These are phyloP conservation scores for Trametes sanguinea DNA, from an alignment of 768 basidiomycete genomes.

Conservation along the genomic window DNA sequence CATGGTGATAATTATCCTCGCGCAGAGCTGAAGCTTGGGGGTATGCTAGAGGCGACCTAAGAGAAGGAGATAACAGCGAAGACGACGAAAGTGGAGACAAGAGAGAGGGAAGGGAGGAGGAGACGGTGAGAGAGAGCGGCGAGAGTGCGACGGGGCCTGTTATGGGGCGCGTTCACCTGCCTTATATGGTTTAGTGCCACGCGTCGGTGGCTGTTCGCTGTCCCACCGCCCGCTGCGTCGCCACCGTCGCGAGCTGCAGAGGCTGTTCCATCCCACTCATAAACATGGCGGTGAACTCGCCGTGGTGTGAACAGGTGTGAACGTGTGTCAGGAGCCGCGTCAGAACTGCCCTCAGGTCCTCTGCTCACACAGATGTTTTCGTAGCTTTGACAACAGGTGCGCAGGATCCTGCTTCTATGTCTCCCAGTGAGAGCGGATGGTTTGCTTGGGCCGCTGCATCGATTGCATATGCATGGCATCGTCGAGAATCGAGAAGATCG, in stretches of 20 bases:
- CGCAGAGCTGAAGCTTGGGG: not conserved
- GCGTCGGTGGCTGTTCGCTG: conserved; percentile 15
- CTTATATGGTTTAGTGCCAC: conserved; percentile 1
- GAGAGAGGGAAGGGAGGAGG: not conserved
- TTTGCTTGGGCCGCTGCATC: too few relatives aligned
- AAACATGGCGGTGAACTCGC: conserved; percentile 6
- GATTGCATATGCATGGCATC: too few relatives aligned
- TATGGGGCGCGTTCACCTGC: conserved; percentile 8
- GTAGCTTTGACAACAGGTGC: too few relatives aligned
- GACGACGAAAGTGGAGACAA: not conserved
- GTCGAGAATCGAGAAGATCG: too few relatives aligned
- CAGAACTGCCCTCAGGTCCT: too few relatives aligned
- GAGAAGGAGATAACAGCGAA: not conserved
- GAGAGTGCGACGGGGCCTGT: conserved; percentile 1
- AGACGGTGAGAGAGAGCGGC: not conserved
- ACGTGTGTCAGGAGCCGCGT: too few relatives aligned
- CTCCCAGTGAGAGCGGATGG: too few relatives aligned
- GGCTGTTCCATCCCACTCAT: not conserved
- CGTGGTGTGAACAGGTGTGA: too few relatives aligned
- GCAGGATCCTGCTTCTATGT: too few relatives aligned
- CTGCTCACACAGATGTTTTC: too few relatives aligned
- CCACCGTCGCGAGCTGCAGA: not conserved
- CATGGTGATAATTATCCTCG: conserved; percentile 27
- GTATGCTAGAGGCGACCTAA: conserved; percentile 8
- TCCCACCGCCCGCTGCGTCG: not conserved